These are phyloP conservation scores for Persicaria tinctoria DNA, from an alignment of 148 eudicot species.

Conservation along the genomic window DNA sequence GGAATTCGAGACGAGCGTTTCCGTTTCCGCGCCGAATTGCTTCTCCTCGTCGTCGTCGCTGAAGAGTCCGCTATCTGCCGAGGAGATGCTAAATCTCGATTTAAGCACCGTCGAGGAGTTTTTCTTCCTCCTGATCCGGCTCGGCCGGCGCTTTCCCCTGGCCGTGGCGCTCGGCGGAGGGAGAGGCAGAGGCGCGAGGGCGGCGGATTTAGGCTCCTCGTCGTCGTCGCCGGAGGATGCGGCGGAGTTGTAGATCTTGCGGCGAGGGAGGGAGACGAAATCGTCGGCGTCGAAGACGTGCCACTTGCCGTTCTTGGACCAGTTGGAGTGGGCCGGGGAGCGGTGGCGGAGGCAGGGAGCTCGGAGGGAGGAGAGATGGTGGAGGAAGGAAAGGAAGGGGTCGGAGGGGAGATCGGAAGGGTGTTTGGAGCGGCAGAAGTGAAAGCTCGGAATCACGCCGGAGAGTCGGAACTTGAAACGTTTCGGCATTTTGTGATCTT, in stretches of 20 bases:
- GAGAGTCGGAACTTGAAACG: constrained; percentile 13
- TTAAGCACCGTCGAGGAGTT: constrained; percentile 17
- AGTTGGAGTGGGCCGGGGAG: constrained; percentile 19
- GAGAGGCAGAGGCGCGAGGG: constrained; percentile 13
- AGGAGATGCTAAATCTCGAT: constrained; percentile 29
- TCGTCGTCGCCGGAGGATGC: constrained; percentile 27
- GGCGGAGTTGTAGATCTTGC: constrained; percentile 54
- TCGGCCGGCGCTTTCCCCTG: constrained; percentile 12
- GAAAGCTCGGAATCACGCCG: constrained; percentile 7
- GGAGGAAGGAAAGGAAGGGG: constrained; percentile 12
- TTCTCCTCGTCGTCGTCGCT: constrained; percentile 26
- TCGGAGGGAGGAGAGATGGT: constrained; percentile 1
- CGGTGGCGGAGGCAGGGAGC: constrained; percentile 9
- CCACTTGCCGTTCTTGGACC: constrained; percentile 48
- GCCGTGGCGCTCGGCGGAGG: constrained; percentile 16
- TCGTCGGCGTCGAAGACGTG: constrained; percentile 43
- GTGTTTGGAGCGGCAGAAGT: constrained; percentile 13
- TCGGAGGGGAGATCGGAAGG: constrained; percentile 17
- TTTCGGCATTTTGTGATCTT: constrained; percentile 5
- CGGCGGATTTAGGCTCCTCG: constrained; percentile 19
- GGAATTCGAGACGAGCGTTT: constrained; percentile 37
- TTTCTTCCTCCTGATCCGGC: constrained; percentile 19
- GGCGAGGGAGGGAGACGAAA: constrained; percentile 35
- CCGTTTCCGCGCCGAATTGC: constrained; percentile 23
- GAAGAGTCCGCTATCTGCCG: constrained; percentile 32